phyloP scores from a whole-genome alignment of 768 basidiomycete species.

The Holtermannia corniformis region DNA sequence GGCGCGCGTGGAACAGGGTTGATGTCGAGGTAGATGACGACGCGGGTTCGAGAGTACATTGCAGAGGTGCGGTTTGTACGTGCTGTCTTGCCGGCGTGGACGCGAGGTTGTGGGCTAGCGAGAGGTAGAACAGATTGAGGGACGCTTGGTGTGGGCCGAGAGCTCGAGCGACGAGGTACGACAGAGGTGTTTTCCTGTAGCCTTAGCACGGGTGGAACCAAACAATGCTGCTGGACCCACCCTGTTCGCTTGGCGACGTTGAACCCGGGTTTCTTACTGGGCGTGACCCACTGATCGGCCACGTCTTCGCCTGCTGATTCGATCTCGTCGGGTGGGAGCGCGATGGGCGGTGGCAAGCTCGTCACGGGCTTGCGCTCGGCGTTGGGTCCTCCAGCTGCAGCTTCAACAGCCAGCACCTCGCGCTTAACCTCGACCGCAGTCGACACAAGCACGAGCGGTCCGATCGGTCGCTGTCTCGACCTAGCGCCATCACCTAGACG shows the following conservation, averaged over 20 bases:
- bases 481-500: no score
- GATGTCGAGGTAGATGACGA: conserved; percentile 1
- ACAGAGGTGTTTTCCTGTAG: conserved; percentile 13
- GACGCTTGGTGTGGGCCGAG: conserved; percentile 18
- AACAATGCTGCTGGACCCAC: conserved; percentile 11
- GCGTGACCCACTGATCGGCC: conserved; percentile 1
- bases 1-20: neutral
- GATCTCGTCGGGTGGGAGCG: neutral
- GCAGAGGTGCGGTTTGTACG: neutral
- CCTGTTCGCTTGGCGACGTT: conserved; percentile 18
- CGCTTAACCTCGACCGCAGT: no score
- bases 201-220: neutral
- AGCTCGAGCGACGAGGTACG: conserved; percentile 17
- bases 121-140: conserved; percentile 28
- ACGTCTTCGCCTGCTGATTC: neutral
- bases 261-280: conserved; percentile 12
- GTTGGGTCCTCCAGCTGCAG: no score
- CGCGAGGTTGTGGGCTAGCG: conserved; percentile 16
- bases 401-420: no score
- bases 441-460: neutral
- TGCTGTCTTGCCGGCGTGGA: conserved; percentile 3
- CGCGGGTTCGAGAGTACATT: neutral
- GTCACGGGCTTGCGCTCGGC: no score
- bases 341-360: neutral
- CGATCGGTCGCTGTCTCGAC: neutral